Evolutionary conservation across 1,284 basidiomycete species (phyloP).

Genomic region (Naganishia albida): DNA sequence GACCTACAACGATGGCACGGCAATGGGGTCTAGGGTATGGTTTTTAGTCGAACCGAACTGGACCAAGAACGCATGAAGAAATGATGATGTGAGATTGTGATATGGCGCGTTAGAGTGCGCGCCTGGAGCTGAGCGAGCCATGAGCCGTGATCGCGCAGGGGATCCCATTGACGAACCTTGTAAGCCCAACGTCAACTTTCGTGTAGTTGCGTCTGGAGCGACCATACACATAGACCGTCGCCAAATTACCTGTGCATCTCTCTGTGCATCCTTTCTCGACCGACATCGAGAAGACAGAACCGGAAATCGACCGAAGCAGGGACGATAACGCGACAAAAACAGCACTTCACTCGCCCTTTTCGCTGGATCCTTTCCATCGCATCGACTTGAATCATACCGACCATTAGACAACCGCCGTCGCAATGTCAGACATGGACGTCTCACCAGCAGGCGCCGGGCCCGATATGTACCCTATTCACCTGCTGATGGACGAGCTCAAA

Average conservation of each 20-base stretch:
- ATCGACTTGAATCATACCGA: not conserved
- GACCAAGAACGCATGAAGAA: not conserved
- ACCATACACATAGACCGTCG: no score
- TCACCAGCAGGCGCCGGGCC: slow-evolving; percentile 20
- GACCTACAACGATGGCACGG: not conserved
- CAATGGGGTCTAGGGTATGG: no score
- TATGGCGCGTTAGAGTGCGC: not conserved
- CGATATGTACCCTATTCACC: slow-evolving; percentile 51
- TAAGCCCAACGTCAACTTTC: no score
- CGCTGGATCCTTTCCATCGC: not conserved
- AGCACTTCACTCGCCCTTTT: not conserved
- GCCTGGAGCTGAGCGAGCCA: not conserved
- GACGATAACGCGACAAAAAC: not conserved
- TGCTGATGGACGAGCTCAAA: slow-evolving; percentile 69
- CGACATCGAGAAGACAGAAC: not conserved
- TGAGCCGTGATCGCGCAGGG: not conserved
- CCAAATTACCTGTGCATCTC: no score
- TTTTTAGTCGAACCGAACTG: no score
- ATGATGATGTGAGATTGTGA: not conserved
- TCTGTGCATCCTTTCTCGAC: not conserved
- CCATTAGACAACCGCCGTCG: not conserved
- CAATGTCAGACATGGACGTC: slow-evolving; percentile 27
- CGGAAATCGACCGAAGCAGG: not conserved
- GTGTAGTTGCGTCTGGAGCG: no score
- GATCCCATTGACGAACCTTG: no score